A percentile compares a stretch with the other conserved stretches of the same genome.
Evolutionary conservation across 345 rosid genomes (phyloP).

Genomic region (Firmiana major): DNA sequence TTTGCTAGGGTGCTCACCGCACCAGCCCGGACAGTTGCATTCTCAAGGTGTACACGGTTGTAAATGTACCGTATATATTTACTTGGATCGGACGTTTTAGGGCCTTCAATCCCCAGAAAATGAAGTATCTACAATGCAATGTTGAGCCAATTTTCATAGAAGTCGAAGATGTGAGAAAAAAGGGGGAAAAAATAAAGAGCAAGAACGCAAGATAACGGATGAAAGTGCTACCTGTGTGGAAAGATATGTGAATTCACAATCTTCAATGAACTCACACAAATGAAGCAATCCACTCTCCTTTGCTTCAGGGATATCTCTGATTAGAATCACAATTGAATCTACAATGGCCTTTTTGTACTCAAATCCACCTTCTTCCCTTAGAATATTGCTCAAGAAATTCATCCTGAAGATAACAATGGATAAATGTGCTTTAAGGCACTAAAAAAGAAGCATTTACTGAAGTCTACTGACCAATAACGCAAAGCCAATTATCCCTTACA

Average conservation of each 20-base stretch:
- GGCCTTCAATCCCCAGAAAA: conserved; percentile 96
- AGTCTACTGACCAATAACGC: background rate
- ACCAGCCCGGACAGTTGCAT: conserved; percentile 95
- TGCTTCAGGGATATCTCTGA: conserved; percentile 97
- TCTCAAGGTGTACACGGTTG: conserved; percentile 97
- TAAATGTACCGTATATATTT: conserved; percentile 94
- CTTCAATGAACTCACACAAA: conserved; percentile 98
- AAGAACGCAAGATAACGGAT: background rate
- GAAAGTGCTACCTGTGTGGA: conserved; percentile 73
- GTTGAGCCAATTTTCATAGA: conserved; percentile 9
- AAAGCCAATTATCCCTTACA: conserved; percentile 47
- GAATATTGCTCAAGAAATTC: conserved; percentile 97
- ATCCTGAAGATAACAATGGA: conserved; percentile 54
- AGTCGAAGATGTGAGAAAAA: background rate
- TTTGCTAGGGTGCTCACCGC: conserved; percentile 95
- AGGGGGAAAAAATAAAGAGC: background rate
- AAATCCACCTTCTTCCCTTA: conserved; percentile 99
- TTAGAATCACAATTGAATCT: conserved; percentile 94
- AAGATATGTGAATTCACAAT: conserved; percentile 98
- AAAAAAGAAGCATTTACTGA: background rate
- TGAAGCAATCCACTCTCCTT: conserved; percentile 97
- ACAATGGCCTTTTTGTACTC: conserved; percentile 97
- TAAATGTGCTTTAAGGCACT: background rate
- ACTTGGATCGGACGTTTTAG: conserved; percentile 90
- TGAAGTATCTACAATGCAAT: conserved; percentile 66